A percentile compares a stretch with the other conserved stretches of the same genome.
Conservation (phyloP, 345 rosid genomes). For the Salix koriyanagi region DNA sequence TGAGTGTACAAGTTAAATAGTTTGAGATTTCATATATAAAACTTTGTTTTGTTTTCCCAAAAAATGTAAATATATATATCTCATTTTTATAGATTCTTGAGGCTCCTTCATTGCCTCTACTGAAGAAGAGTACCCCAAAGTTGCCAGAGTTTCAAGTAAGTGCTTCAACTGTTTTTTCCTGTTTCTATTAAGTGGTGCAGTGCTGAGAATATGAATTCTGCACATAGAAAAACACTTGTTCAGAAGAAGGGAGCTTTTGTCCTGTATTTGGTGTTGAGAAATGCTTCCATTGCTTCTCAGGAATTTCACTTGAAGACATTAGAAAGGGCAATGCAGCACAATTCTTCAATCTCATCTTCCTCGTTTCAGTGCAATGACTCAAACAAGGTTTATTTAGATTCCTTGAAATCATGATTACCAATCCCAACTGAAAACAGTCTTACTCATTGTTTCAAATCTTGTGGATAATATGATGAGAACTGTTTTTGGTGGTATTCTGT, state of each 20-base stretch:
- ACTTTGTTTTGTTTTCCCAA: conserved; percentile 11
- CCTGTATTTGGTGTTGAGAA: conserved; percentile 10
- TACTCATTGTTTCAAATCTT: neutral
- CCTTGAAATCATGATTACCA: neutral
- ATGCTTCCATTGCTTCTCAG: conserved; percentile 36
- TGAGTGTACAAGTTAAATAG: conserved; percentile 30
- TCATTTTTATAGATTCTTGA: conserved; percentile 63
- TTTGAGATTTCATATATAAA: conserved; percentile 3
- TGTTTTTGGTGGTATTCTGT: neutral
- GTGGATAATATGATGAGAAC: conserved; percentile 1
- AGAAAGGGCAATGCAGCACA: conserved; percentile 83
- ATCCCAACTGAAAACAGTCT: neutral
- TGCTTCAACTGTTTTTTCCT: conserved; percentile 6
- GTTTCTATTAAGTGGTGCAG: neutral
- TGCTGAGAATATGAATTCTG: neutral
- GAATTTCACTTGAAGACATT: conserved; percentile 82
- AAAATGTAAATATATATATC: neutral
- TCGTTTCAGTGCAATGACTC: conserved; percentile 30
- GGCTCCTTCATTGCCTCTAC: conserved; percentile 74
- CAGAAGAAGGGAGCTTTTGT: neutral
- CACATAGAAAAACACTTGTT: neutral
- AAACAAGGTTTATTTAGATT: conserved; percentile 45
- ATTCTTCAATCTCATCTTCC: conserved; percentile 43
- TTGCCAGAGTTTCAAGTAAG: conserved; percentile 85
- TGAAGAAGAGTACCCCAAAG: conserved; percentile 72